Evolutionary conservation across 495 filamentous ascomycete genomes (phyloP).

Genomic region (Aspergillus ellipticus): DNA sequence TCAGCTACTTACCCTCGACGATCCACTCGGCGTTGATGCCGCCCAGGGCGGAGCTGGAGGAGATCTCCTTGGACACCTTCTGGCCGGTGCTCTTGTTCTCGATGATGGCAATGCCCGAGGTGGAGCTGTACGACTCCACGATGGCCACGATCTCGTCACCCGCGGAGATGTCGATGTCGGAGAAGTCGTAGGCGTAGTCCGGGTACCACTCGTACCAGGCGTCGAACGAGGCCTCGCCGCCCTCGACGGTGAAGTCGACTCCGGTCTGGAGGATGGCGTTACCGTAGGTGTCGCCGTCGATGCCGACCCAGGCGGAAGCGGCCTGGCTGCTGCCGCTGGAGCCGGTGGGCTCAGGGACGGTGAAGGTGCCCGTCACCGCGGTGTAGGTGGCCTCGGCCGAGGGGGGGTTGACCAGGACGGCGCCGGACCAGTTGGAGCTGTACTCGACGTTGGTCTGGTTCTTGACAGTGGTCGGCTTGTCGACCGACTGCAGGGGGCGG

Average conservation of each 20-base stretch:
- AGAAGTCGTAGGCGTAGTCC: conserved; percentile 4
- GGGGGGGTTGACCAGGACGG: conserved; percentile 38
- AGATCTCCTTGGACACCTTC: conserved; percentile 24
- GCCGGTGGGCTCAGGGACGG: conserved; percentile 44
- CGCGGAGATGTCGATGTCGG: conserved; percentile 42
- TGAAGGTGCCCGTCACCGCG: conserved; percentile 45
- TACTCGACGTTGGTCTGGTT: conserved; percentile 28
- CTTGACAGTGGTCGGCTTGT: background rate
- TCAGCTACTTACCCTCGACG: conserved; percentile 44
- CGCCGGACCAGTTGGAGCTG: conserved; percentile 53
- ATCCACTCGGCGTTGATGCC: conserved; percentile 58
- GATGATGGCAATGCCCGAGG: conserved; percentile 45
- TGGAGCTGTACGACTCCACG: conserved; percentile 42
- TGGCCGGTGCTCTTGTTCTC: conserved; percentile 50
- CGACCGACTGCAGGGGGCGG: background rate
- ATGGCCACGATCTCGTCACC: conserved; percentile 52
- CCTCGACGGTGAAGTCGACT: background rate
- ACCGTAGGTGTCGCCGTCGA: conserved; percentile 52
- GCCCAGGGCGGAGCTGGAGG: conserved; percentile 39
- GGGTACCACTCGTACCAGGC: conserved; percentile 5
- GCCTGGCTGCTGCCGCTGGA: conserved; percentile 39
- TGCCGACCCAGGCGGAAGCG: conserved; percentile 57
- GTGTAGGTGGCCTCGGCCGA: conserved; percentile 32
- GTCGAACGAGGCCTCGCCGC: background rate
- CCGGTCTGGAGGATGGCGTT: conserved; percentile 25